Evolutionary conservation across 1,284 basidiomycete genomes (phyloP), one percentile per base, ranked within the genome.

Genomic region (Trametes pubescens): DNA sequence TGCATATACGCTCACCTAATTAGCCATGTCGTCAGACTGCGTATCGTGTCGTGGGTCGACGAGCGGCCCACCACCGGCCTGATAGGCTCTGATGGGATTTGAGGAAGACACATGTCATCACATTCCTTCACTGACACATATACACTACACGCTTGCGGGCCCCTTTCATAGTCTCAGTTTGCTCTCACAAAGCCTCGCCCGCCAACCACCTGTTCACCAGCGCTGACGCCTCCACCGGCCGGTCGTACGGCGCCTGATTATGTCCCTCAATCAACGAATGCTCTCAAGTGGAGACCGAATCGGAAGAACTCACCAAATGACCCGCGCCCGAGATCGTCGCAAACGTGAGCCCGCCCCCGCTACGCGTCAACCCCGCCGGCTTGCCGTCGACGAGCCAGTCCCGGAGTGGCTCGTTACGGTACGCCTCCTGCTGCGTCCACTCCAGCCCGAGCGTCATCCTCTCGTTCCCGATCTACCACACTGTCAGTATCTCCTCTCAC

Each of bases 381-480:
- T 72, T 87, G 74, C 77, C 82, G 35, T 53, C 57, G 55, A 81
- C 74, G 1, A 71, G 74, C 92, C 92, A 93, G 26, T 84, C 82
- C 46, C 78, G 76, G 69, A 87, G 71, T 26, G 78, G 72, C 76
- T 84, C 72, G 70, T 75, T 71, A 48, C 72, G 75, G 75, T 86
- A 91, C 29, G 74, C 82, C 10, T 79, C 76, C 65, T 85, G 77
- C 2, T 87, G 87, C n/a, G 80, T 81, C 90, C 90, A 92, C 66
- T 88, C 82, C 67, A 92, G 77, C 0, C 69, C 73, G 51, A 84
- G 74, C 29, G 87, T 86, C 88, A 88, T 90, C 9, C 81, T 76
- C 69, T 90, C 85, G 70, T 92, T 92, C 1, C 86, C 90, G n/a
- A 73, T 52, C 63, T 65, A 59, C 37, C 37, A 11, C 6, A 11